A percentile compares a stretch with the other conserved stretches of the same genome.
Conservation (phyloP, 2,329 filamentous ascomycete genomes). For the Pestalotiopsis fici region DNA sequence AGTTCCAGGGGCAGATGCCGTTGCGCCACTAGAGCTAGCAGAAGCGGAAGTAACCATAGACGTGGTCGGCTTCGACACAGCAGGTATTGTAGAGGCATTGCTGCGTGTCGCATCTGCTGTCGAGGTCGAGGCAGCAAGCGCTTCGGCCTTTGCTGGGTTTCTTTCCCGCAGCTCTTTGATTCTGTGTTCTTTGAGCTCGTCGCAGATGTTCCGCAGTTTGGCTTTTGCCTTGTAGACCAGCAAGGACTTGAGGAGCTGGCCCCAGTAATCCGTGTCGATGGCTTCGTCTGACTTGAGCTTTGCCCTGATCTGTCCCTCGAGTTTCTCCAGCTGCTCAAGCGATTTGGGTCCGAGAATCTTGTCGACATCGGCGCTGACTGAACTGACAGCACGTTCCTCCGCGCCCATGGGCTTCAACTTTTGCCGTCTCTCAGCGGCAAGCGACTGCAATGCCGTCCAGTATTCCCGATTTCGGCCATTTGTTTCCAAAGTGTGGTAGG, state of each 20-base stretch:
- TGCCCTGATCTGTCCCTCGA: slow-evolving; percentile 83
- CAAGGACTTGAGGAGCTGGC: slow-evolving; percentile 82
- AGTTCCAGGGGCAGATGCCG: slow-evolving; percentile 50
- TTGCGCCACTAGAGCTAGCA: slow-evolving; percentile 23
- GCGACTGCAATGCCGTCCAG: slow-evolving; percentile 86
- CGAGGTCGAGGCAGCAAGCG: slow-evolving; percentile 36
- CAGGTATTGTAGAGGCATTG: slow-evolving; percentile 18
- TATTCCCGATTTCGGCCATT: slow-evolving; percentile 80
- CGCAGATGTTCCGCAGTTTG: slow-evolving; percentile 75
- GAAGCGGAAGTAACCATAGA: slow-evolving; percentile 24
- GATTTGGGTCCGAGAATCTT: slow-evolving; percentile 83
- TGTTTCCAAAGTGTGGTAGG: slow-evolving; percentile 80
- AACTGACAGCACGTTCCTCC: slow-evolving; percentile 76
- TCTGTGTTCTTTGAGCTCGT: slow-evolving; percentile 72
- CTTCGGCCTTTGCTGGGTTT: slow-evolving; percentile 67
- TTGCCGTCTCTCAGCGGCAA: slow-evolving; percentile 75
- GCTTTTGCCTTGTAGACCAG: slow-evolving; percentile 91
- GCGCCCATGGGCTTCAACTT: slow-evolving; percentile 61
- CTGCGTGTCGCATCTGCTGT: slow-evolving; percentile 28
- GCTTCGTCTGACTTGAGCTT: slow-evolving; percentile 89
- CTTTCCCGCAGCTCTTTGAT: slow-evolving; percentile 66
- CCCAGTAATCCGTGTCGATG: slow-evolving; percentile 98
- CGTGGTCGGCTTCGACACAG: slow-evolving; percentile 24
- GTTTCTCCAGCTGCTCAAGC: slow-evolving; percentile 78
- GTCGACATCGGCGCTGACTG: slow-evolving; percentile 86